phyloP scores from a whole-genome alignment of 2,329 filamentous ascomycete genomes.

The Davidsoniella neocaledoniae region DNA sequence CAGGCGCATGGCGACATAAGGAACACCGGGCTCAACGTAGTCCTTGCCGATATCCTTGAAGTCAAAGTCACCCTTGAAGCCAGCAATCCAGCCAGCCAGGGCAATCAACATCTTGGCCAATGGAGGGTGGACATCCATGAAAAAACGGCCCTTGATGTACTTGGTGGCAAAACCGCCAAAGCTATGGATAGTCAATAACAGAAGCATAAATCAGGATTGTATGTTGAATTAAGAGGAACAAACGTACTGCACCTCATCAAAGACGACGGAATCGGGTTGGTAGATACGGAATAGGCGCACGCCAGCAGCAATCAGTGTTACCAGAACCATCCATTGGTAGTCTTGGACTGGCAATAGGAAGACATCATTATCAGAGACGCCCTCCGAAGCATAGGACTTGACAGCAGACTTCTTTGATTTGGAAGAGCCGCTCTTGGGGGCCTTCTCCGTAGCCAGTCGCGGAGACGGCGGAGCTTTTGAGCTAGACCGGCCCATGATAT shows the following conservation, averaged over 20 bases:
- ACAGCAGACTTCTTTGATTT: slow-evolving; percentile 8
- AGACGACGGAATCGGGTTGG: slow-evolving; percentile 89
- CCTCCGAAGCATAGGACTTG: slow-evolving; percentile 55
- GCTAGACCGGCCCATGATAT: slow-evolving; percentile 5
- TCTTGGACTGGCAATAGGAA: slow-evolving; percentile 72
- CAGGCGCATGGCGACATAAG: slow-evolving; percentile 94
- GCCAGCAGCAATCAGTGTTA: slow-evolving; percentile 59
- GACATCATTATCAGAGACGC: slow-evolving; percentile 79
- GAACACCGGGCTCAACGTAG: slow-evolving; percentile 84
- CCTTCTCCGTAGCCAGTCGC: background rate
- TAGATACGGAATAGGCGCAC: slow-evolving; percentile 93
- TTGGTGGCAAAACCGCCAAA: slow-evolving; percentile 97
- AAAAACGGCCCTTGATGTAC: slow-evolving; percentile 98
- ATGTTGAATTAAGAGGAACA: background rate
- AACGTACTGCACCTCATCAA: slow-evolving; percentile 95
- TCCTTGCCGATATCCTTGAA: slow-evolving; percentile 99
- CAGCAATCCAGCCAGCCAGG: slow-evolving; percentile 82
- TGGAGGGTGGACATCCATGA: slow-evolving; percentile 99
- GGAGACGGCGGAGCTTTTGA: background rate
- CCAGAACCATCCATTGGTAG: slow-evolving; percentile 55
- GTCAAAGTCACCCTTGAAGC: slow-evolving; percentile 89
- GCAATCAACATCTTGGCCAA: slow-evolving; percentile 94
- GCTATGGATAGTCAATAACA: slow-evolving; percentile 28
- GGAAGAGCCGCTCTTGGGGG: background rate
- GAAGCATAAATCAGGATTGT: background rate